phyloP scores from a whole-genome alignment of 495 filamentous ascomycete species.

The Sordaria brevicollis region DNA sequence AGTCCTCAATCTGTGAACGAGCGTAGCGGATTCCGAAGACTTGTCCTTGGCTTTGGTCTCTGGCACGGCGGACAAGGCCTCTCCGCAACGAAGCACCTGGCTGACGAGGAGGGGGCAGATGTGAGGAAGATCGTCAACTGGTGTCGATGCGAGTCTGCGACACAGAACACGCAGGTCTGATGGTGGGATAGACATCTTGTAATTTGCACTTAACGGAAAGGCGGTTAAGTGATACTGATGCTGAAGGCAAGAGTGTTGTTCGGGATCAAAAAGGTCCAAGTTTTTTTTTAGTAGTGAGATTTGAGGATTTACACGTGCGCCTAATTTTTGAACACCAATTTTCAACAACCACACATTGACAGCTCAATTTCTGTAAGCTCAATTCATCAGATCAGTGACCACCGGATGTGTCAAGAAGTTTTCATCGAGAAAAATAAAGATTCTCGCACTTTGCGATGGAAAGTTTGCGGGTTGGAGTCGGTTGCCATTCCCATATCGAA shows the following conservation, averaged over 20 bases:
- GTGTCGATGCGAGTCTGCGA: slow-evolving; percentile 53
- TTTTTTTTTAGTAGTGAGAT: not conserved
- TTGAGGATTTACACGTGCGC: not conserved
- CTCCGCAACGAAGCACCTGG: slow-evolving; percentile 50
- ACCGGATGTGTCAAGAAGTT: not conserved
- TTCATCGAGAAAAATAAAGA: not conserved
- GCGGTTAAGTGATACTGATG: not conserved
- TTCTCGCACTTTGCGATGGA: not conserved
- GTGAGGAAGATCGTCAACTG: slow-evolving; percentile 51
- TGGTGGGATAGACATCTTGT: slow-evolving; percentile 10
- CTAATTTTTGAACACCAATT: not conserved
- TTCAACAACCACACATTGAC: not conserved
- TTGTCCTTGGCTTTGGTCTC: slow-evolving; percentile 40
- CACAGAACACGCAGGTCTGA: slow-evolving; percentile 54
- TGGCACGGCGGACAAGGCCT: slow-evolving; percentile 42
- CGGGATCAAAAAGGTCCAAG: not conserved
- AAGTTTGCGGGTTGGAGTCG: not conserved
- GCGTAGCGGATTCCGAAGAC: slow-evolving; percentile 48
- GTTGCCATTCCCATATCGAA: not conserved
- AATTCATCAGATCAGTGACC: not conserved
- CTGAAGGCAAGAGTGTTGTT: not conserved
- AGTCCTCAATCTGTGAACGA: slow-evolving; percentile 70
- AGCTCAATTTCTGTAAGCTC: not conserved
- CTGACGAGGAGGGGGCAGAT: slow-evolving; percentile 50
- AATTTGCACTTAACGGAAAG: not conserved